Conservation (phyloP, 345 rosid species). For the Kernera saxatilis region DNA sequence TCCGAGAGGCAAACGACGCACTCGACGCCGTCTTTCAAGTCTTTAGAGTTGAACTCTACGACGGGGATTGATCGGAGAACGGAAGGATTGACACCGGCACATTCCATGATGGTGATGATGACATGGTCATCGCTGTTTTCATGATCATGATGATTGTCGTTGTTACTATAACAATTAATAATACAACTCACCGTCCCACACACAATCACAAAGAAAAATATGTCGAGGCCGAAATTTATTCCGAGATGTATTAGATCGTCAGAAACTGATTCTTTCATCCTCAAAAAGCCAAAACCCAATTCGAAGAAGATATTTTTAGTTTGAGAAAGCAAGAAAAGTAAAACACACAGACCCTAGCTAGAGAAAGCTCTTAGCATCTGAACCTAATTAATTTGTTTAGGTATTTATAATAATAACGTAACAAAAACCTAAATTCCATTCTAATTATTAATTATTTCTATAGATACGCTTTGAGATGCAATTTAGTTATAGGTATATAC, state of each 20-base stretch:
- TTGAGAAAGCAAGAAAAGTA: background rate
- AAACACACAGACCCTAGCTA: background rate
- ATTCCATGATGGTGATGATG: background rate
- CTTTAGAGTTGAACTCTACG: slow-evolving; percentile 34
- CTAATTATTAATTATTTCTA: no score
- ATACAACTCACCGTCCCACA: background rate
- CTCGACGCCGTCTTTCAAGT: slow-evolving; percentile 44
- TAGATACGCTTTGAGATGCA: no score
- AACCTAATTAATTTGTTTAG: no score
- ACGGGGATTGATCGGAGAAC: slow-evolving; percentile 50
- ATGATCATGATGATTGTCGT: background rate
- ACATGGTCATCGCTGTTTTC: background rate
- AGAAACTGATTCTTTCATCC: background rate
- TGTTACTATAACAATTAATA: background rate
- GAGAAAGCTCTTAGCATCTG: no score
- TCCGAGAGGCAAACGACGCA: slow-evolving; percentile 83
- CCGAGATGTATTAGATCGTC: background rate
- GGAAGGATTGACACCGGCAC: slow-evolving; percentile 39
- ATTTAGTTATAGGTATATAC: no score
- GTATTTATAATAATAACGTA: no score
- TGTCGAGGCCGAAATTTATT: background rate
- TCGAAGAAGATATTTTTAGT: background rate
- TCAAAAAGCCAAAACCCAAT: background rate
- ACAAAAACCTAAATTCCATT: no score
- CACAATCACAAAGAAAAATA: background rate